Evolutionary conservation across 2,329 filamentous ascomycete genomes (phyloP), one percentile per base, ranked within the genome.

Genomic region (Ophiocordyceps robertsii): DNA sequence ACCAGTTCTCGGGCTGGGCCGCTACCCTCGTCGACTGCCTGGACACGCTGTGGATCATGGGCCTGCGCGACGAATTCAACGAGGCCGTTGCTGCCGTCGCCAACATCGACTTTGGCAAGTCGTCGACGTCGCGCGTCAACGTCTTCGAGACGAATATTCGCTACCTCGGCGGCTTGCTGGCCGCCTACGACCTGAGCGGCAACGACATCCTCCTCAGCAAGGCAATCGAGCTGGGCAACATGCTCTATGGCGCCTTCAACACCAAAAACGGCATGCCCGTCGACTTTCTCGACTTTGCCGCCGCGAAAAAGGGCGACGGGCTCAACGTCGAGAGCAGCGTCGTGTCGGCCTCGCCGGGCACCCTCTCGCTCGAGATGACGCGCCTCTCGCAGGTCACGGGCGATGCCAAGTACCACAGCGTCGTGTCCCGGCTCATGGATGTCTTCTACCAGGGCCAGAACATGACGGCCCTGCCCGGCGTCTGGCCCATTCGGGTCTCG

Each of bases 31-130:
- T 82, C n/a, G 79, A 82, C 54, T 64, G 75, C 3, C 65, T 83
- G 41, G 82, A 85, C 54, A 77, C 77, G n/a, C 64, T 86, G 13
- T 84, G 80, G 80, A 80, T 85, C 48, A 78, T 85, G 73, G 80
- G 72, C 4, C 50, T 84, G 54, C 70, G 69, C 47, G 64, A 73
- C 1, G 80, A 85, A 44, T 86, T 85, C 52, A 67, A 75, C 29
- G 67, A 74, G 49, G 80, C 80, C 2, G 74, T 80, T 3, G 62
- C 67, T 41, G 75, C 73, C 1, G 70, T 77, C 6, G 63, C 70
- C 13, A 51, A 52, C 47, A 75, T 84, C 41, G 77, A 82, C 55
- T 84, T 83, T 54, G 70, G 72, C 2, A 68, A 60, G 2, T 73
- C 75, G 0, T 58, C 60, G 0, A 50, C 52, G 16, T 39, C 45